phyloP scores from a whole-genome alignment of 139 green algal genomes.

The Coelastrella sp. region DNA sequence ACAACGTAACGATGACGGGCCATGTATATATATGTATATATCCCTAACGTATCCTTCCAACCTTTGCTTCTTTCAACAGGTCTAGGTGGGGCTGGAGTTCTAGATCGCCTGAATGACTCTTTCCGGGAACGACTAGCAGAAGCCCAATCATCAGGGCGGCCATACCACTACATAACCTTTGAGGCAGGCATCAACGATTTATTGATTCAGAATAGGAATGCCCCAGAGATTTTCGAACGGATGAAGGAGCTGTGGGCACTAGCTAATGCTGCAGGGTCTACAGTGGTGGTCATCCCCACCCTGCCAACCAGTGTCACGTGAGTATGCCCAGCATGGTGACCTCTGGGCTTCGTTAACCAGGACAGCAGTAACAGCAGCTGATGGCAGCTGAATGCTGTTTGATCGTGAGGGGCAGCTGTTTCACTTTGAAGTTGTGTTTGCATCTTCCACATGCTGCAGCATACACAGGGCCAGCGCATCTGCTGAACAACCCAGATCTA shows the following conservation, averaged over 20 bases:
- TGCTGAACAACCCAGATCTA: too few relatives aligned
- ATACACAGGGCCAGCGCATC: too few relatives aligned
- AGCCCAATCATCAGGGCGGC: not conserved
- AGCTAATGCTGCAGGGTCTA: slow-evolving; percentile 17
- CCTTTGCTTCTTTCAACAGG: too few relatives aligned
- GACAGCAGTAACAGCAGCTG: not conserved
- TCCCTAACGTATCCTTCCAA: too few relatives aligned
- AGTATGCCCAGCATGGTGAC: not conserved
- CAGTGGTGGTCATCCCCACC: slow-evolving; percentile 38
- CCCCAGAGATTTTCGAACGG: slow-evolving; percentile 12
- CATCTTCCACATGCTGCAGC: too few relatives aligned
- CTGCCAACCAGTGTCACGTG: slow-evolving; percentile 32
- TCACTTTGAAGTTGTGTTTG: too few relatives aligned
- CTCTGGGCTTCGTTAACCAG: too few relatives aligned
- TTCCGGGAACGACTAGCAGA: not conserved
- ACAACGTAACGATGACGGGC: too few relatives aligned
- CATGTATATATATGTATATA: too few relatives aligned
- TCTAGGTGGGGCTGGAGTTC: slow-evolving; percentile 42
- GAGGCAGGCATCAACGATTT: slow-evolving; percentile 48
- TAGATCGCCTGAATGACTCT: slow-evolving; percentile 40
- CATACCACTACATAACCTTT: slow-evolving; percentile 43
- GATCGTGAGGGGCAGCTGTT: too few relatives aligned
- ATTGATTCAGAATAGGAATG: slow-evolving; percentile 29
- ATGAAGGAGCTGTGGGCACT: slow-evolving; percentile 45
- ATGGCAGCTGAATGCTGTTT: too few relatives aligned